Conservation (phyloP, 768 basidiomycete species). For the Clitopilus hobsonii region DNA sequence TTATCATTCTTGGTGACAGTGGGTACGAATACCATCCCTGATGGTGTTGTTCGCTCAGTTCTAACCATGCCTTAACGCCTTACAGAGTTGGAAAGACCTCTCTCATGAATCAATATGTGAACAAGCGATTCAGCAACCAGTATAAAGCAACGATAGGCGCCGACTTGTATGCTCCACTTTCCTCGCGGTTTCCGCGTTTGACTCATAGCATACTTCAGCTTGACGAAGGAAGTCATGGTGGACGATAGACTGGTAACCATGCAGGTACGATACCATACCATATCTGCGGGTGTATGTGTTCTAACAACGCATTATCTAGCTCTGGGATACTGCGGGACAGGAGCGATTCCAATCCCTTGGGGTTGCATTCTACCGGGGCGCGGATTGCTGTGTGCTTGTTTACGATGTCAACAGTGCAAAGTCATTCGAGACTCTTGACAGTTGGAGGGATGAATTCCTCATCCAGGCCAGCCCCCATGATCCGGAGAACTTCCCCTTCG, state of each 20-base stretch:
- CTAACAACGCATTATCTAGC: constrained; percentile 34
- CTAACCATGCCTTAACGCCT: constrained; percentile 25
- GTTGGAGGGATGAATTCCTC: constrained; percentile 99
- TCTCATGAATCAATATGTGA: constrained; percentile 99
- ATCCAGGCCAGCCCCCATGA: constrained; percentile 98
- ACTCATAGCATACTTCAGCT: constrained; percentile 38
- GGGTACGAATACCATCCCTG: constrained; percentile 51
- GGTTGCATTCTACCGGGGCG: constrained; percentile 98
- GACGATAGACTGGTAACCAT: constrained; percentile 98
- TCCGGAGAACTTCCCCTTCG: constrained; percentile 99
- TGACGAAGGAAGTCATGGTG: constrained; percentile 98
- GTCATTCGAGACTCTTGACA: constrained; percentile 97
- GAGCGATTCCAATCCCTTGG: constrained; percentile 99
- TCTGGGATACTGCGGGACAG: constrained; percentile 99
- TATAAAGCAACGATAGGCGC: constrained; percentile 99
- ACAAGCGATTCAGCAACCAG: constrained; percentile 99
- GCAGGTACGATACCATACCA: constrained; percentile 62
- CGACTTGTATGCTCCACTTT: constrained; percentile 69
- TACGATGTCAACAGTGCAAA: constrained; percentile 99
- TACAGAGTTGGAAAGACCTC: constrained; percentile 97
- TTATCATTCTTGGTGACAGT: constrained; percentile 98
- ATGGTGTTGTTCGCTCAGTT: constrained; percentile 9
- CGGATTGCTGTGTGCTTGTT: constrained; percentile 98
- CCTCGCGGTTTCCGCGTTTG: constrained; percentile 7
- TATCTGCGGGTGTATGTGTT: background rate